Evolutionary conservation across 2,329 filamentous ascomycete species (phyloP).

Genomic region (Scytalidium lignicola): DNA sequence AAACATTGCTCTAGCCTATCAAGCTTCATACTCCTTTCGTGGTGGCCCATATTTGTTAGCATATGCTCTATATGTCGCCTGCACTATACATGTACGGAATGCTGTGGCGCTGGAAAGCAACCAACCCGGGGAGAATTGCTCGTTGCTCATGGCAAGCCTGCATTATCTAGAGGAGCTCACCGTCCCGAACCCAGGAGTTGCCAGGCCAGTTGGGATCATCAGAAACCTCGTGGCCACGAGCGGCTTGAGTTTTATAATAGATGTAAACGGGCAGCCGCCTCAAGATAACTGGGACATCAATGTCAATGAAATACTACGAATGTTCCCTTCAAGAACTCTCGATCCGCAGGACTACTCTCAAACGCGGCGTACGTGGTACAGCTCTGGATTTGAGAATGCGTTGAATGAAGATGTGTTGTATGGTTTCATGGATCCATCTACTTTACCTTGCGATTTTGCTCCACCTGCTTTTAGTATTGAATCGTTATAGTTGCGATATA

Average conservation of each 20-base stretch:
- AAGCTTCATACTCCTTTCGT: conserved; percentile 32
- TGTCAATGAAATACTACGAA: background rate
- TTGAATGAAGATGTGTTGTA: background rate
- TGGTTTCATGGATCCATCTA: background rate
- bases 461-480: background rate
- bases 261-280: background rate
- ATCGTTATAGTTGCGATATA: background rate
- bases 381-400: background rate
- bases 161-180: conserved; percentile 27
- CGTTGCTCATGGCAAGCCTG: conserved; percentile 21
- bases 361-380: background rate
- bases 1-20: conserved; percentile 29
- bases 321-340: background rate
- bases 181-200: conserved; percentile 18
- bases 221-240: background rate
- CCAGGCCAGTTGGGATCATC: background rate
- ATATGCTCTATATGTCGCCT: conserved; percentile 36
- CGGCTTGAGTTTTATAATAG: background rate
- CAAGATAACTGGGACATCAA: background rate
- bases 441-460: background rate
- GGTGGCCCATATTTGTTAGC: conserved; percentile 35
- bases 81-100: conserved; percentile 34
- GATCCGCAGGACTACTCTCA: background rate
- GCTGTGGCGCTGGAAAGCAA: conserved; percentile 19
- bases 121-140: conserved; percentile 17